Evolutionary conservation across 202 grass and related monocot species (phyloP), one percentile per base, ranked within the genome.

Genomic region (Zoysia matrella): DNA sequence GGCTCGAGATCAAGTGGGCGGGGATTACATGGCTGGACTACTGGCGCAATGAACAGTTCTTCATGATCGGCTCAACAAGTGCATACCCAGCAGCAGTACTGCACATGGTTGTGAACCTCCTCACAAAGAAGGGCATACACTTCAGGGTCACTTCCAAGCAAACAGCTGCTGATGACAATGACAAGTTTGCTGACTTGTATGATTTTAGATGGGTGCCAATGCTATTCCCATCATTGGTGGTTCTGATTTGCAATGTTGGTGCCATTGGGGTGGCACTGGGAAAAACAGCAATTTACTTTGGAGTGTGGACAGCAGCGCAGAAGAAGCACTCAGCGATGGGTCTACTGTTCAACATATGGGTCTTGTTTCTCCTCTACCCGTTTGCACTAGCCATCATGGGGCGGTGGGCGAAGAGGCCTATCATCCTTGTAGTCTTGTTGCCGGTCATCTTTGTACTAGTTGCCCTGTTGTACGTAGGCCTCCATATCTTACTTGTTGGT

Each of bases 381-480:
- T 97, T 97, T 70, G 80, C 88, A 15, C 82, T 92, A 16, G 94
- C 91, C 9, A 52, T 94, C 40, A 94, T 94, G 89, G 94, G 94
- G 4, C 72, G 83, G 11, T 88, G 86, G 77, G 91, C 74, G 1
- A 83, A 88, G 71, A 88, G 86, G 4, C 88, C 91, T n/a, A 43
- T 78, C 55, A 82, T 94, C 57, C 65, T 91, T 50, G 40, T 75
- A 1, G 80, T 84, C 13, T 61, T 68, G 18, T 81, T 51, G 65
- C 85, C 75, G 77, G 48, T 1, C 11, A 36, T 36, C 30, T 36
- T 36, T 36, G 30, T 1, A 36, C 30, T 36, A 36, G 30, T 36
- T 36, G 30, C 30, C 30, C 30, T 89, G 46, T 4, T 86, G 53
- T 80, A 80, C 60, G 61, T 86, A 18, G 61, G 13, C 40, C 0